Percentiles rank a stretch among this genome's conserved stretches.
Conservation (phyloP, 345 rosid genomes). For the Salix purpurea region DNA sequence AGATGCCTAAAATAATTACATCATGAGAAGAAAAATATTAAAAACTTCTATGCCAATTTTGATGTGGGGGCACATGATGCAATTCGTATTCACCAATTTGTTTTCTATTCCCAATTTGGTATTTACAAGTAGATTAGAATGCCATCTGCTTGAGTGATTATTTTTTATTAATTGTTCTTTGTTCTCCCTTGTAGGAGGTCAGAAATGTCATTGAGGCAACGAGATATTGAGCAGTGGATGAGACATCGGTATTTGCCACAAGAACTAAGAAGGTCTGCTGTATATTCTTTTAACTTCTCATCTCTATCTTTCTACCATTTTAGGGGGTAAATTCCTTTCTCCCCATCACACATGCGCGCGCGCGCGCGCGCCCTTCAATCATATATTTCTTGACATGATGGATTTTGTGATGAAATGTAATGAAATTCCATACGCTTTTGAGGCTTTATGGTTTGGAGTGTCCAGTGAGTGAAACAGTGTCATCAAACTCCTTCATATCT, state of each 20-base stretch:
- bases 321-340: neutral
- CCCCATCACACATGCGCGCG: neutral
- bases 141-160: neutral
- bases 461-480: neutral
- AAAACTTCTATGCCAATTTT: neutral
- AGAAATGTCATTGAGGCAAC: conserved; percentile 80
- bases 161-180: conserved; percentile 6
- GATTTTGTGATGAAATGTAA: conserved; percentile 1
- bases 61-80: neutral
- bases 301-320: neutral
- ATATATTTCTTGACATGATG: neutral
- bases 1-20: neutral
- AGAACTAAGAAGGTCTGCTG: conserved; percentile 47
- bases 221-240: conserved; percentile 98
- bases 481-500: neutral
- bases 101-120: neutral
- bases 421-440: neutral
- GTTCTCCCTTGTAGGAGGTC: conserved; percentile 46
- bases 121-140: neutral
- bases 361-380: neutral
- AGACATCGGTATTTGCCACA: conserved; percentile 75
- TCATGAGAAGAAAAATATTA: neutral
- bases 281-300: neutral
- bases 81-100: neutral
- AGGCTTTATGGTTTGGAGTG: neutral